A percentile compares a stretch with the other conserved stretches of the same genome.
Conservation (phyloP, 2,329 filamentous ascomycete species). For the Ophiostoma pallidulum region DNA sequence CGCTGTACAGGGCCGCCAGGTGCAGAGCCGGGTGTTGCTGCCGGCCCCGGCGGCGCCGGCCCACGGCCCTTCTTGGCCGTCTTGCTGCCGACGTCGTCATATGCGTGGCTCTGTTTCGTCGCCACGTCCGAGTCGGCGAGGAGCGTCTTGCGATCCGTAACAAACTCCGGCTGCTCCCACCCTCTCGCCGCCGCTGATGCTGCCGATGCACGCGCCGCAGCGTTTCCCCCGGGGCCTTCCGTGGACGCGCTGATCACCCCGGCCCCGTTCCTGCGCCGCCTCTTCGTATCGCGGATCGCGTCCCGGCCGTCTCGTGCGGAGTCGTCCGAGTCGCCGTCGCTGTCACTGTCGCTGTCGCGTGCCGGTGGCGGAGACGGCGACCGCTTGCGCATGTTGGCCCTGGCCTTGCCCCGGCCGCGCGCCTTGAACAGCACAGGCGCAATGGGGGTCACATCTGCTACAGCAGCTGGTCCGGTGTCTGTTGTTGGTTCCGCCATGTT, state of each 20-base stretch:
- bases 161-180: conserved; percentile 22
- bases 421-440: conserved; percentile 68
- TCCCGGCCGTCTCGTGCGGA: conserved; percentile 52
- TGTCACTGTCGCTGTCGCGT: conserved; percentile 44
- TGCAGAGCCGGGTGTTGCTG: conserved; percentile 1
- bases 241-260: conserved; percentile 29
- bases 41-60: not conserved
- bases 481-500: conserved; percentile 9
- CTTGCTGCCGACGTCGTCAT: conserved; percentile 7
- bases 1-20: conserved; percentile 2
- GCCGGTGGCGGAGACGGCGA: conserved; percentile 67
- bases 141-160: conserved; percentile 51
- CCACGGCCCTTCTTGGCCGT: conserved; percentile 66
- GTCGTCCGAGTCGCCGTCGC: conserved; percentile 50
- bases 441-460: conserved; percentile 17
- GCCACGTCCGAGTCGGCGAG: conserved; percentile 71
- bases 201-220: not conserved
- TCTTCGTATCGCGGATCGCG: conserved; percentile 63
- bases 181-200: conserved; percentile 25
- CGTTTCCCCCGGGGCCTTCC: no score
- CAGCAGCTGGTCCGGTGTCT: conserved; percentile 19
- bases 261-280: conserved; percentile 54
- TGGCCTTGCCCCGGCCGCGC: conserved; percentile 59
- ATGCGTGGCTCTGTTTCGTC: conserved; percentile 71
- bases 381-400: conserved; percentile 71